Evolutionary conservation across 2,329 filamentous ascomycete species (phyloP).

Genomic region (Ascochyta lentis): DNA sequence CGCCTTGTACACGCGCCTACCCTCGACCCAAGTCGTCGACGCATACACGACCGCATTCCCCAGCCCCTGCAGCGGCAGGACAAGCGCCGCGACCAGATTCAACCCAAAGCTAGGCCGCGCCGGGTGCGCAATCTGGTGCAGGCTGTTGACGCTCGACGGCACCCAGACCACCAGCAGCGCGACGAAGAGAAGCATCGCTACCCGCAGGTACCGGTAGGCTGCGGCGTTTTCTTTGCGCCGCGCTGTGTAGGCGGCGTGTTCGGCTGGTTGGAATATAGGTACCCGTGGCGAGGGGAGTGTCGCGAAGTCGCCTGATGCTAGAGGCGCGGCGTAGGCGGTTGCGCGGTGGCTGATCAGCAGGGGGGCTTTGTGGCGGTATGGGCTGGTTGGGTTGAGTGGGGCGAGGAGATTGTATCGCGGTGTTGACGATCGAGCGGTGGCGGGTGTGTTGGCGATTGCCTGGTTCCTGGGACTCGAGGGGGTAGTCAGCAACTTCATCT

Average conservation of each 20-base stretch:
- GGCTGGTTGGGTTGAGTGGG: background rate
- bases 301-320: conserved; percentile 1
- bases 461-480: conserved; percentile 37
- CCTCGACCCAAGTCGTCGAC: conserved; percentile 39
- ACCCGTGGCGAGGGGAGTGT: background rate
- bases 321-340: conserved; percentile 19
- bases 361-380: background rate
- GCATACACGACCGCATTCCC: conserved; percentile 85
- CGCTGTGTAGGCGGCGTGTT: background rate
- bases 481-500: conserved; percentile 35
- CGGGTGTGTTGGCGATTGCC: background rate
- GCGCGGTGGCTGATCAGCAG: conserved; percentile 15
- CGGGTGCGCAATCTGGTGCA: conserved; percentile 70
- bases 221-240: conserved; percentile 53
- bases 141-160: conserved; percentile 67
- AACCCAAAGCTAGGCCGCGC: conserved; percentile 59
- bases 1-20: conserved; percentile 25
- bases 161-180: conserved; percentile 78
- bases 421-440: background rate
- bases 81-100: conserved; percentile 73
- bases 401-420: background rate
- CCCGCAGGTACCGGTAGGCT: conserved; percentile 73
- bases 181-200: conserved; percentile 73
- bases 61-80: conserved; percentile 81
- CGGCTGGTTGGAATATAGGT: background rate